Evolutionary conservation across 2,329 filamentous ascomycete genomes (phyloP).

Genomic region (Fusarium abutilonis): DNA sequence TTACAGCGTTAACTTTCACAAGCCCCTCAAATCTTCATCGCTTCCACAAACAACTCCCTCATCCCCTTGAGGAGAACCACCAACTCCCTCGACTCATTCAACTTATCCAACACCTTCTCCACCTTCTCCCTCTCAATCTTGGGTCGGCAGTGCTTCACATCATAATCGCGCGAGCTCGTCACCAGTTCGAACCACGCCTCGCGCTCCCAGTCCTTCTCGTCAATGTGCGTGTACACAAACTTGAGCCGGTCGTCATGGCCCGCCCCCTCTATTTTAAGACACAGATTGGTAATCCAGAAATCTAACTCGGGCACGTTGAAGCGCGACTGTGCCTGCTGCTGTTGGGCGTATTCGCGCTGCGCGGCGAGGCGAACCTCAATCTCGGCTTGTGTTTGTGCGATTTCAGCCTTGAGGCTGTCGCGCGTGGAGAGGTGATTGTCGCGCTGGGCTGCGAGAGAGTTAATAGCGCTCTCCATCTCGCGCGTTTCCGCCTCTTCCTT

Average conservation of each 20-base stretch:
- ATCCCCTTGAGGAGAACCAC: slow-evolving; percentile 80
- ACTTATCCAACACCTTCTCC: slow-evolving; percentile 77
- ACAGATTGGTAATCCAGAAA: slow-evolving; percentile 94
- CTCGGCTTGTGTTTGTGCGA: slow-evolving; percentile 73
- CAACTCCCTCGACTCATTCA: slow-evolving; percentile 84
- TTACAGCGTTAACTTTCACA: slow-evolving; percentile 12
- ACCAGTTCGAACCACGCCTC: slow-evolving; percentile 95
- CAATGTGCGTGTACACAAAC: slow-evolving; percentile 87
- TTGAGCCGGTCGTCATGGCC: slow-evolving; percentile 85
- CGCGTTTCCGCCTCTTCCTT: slow-evolving; percentile 80
- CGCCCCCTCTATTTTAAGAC: slow-evolving; percentile 87
- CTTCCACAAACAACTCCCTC: slow-evolving; percentile 79
- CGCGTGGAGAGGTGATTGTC: slow-evolving; percentile 67
- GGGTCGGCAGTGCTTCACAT: slow-evolving; percentile 81
- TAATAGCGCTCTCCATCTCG: slow-evolving; percentile 75
- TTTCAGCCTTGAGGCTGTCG: slow-evolving; percentile 68
- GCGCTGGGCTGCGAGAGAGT: slow-evolving; percentile 66
- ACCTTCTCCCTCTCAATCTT: slow-evolving; percentile 83
- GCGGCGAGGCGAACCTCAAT: slow-evolving; percentile 77
- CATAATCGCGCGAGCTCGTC: slow-evolving; percentile 83
- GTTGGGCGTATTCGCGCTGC: slow-evolving; percentile 75
- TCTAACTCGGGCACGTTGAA: slow-evolving; percentile 93
- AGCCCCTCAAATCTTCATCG: slow-evolving; percentile 61
- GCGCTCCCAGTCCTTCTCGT: slow-evolving; percentile 86
- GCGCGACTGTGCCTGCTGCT: slow-evolving; percentile 83